Evolutionary conservation across 768 basidiomycete genomes (phyloP), one percentile per base, ranked within the genome.

Genomic region (Gloeopeniophorella convolvens): DNA sequence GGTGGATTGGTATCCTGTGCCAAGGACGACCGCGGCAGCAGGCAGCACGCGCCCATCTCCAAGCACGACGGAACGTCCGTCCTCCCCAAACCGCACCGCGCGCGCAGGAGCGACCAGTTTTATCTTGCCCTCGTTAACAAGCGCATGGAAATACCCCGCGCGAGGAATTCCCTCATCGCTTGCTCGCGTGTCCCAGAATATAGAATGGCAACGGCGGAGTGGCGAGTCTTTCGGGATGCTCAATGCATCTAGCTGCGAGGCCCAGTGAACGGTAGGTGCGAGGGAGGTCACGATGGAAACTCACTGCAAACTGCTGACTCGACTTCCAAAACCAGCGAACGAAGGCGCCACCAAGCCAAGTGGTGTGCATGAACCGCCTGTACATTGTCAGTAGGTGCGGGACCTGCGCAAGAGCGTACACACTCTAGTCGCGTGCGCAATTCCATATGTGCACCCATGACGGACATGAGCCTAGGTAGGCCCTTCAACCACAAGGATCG

Each of bases 301-400:
- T 39, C 55, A 79, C 79, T 28, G 76, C 72, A 32, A 55, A 60
- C 48, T 59, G 56, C 9, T 60, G 58, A 3, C 82, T 65, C 16
- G 64, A 62, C 7, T 64, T 63, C 76, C 80, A 82, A 33, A 82
- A 64, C n/a, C 59, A 65, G 24, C 66, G 69, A 1, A 74, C 73
- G 21, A 84, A 72, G 36, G 66, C 72, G 45, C 70, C 69, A 1
- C 83, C 83, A 0, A 83, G 34, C 60, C 71, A 72, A 3, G 80
- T 83, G 0, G 67, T 75, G 52, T 85, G 83, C 15, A 84, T 64
- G 60, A 83, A 83, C 2, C 76, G 76, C 54, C 73, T 76, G 55
- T 27, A 51, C 48, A 56, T 4, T 48, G 26, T 51, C 68, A 9
- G 39, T 69, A 49, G 43, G 45, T 27, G 12, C 15, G 5, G 3